phyloP scores from a whole-genome alignment of 2,329 filamentous ascomycete species.

The Fusarium torulosum region DNA sequence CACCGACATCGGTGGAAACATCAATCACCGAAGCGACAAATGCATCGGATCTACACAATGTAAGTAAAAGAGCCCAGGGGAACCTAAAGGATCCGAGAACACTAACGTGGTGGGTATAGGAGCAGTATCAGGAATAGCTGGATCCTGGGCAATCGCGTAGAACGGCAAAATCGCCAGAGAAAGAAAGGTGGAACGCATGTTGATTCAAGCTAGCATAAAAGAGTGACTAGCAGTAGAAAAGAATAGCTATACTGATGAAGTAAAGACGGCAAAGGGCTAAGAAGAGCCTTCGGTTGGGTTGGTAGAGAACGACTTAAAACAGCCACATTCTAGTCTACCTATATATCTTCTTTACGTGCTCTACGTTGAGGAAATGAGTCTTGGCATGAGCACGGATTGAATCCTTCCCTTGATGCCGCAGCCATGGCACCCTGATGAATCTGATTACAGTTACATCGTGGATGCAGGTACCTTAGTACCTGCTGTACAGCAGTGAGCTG shows the following conservation, averaged over 20 bases:
- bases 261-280: slow-evolving; percentile 4
- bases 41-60: not conserved
- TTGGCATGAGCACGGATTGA: no score
- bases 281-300: not conserved
- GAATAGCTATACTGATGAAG: not conserved
- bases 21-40: not conserved
- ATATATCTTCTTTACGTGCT: no score
- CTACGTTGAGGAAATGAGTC: no score
- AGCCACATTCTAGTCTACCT: no score
- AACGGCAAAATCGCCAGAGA: slow-evolving; percentile 31
- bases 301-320: not conserved
- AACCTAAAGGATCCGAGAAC: no score
- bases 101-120: not conserved
- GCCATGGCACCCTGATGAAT: no score
- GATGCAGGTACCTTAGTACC: no score
- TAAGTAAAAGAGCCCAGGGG: no score
- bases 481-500: no score
- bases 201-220: not conserved
- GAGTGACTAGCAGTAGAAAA: slow-evolving; percentile 8
- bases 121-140: not conserved
- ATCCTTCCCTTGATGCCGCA: no score
- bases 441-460: no score
- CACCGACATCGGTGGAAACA: not conserved
- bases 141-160: slow-evolving; percentile 21
- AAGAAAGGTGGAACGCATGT: slow-evolving; percentile 31